A percentile compares a stretch with the other conserved stretches of the same genome.
phyloP scores from a whole-genome alignment of 805 yeast species.

The Yarrowia sp. region DNA sequence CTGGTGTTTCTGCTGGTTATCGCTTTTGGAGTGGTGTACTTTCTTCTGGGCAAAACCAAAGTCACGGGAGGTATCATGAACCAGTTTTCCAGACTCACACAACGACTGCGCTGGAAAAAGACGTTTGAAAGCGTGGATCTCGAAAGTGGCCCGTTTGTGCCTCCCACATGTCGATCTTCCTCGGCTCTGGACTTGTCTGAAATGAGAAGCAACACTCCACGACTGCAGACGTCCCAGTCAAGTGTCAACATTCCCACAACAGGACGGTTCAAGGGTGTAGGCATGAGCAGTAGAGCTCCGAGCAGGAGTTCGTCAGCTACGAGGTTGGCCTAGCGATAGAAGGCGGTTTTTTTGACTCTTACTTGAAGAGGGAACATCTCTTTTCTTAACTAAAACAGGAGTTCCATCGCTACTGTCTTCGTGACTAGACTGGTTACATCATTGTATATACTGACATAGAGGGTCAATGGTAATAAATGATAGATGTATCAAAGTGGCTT shows the following conservation, averaged over 20 bases:
- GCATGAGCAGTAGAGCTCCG: conserved; percentile 11
- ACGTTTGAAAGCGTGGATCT: conserved; percentile 7
- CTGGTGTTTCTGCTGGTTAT: conserved; percentile 11
- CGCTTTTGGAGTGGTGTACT: conserved; percentile 19
- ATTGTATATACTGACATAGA: no score
- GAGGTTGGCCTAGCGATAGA: background rate
- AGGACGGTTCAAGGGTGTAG: background rate
- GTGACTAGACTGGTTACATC: no score
- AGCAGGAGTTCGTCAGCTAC: conserved; percentile 14
- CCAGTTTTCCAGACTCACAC: background rate
- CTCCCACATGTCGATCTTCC: conserved; percentile 1
- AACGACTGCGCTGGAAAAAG: conserved; percentile 4
- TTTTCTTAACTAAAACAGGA: no score
- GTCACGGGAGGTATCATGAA: conserved; percentile 18
- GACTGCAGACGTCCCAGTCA: conserved; percentile 14
- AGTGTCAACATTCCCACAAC: conserved; percentile 6
- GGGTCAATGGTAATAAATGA: no score
- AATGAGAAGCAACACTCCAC: conserved; percentile 5
- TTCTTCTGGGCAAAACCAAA: conserved; percentile 15
- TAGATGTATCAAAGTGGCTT: no score
- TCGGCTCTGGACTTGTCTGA: conserved; percentile 23
- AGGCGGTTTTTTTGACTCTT: no score
- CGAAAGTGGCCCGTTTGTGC: conserved; percentile 13
- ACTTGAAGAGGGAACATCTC: no score
- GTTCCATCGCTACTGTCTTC: no score